phyloP scores from a whole-genome alignment of 1,139 yeast species.

The Kodamaea suecica region DNA sequence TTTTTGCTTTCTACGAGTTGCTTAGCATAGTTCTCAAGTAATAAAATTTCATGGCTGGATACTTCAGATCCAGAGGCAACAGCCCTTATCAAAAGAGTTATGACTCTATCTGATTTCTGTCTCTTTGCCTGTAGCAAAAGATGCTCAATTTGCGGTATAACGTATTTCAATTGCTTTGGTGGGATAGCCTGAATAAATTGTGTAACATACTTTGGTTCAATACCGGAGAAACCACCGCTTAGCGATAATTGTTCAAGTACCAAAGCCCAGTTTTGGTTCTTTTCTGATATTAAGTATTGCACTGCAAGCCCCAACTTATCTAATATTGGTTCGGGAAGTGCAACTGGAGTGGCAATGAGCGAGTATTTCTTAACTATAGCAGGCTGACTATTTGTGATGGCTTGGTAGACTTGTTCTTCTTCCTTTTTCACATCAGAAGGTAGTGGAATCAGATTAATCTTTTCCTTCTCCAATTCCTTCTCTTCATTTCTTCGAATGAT shows the following conservation, averaged over 20 bases:
- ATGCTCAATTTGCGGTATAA: conserved; percentile 32
- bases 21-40: conserved; percentile 25
- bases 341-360: conserved; percentile 17
- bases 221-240: conserved; percentile 39
- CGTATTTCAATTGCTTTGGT: conserved; percentile 25
- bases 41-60: conserved; percentile 20
- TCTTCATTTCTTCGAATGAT: conserved; percentile 20
- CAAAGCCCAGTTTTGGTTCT: conserved; percentile 54
- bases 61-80: conserved; percentile 28
- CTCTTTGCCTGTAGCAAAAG: conserved; percentile 37
- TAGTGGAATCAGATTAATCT: conserved; percentile 18
- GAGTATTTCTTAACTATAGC: conserved; percentile 9
- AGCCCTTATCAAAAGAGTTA: conserved; percentile 45
- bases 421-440: conserved; percentile 21
- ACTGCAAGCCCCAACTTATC: conserved; percentile 48
- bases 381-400: neutral
- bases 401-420: conserved; percentile 17
- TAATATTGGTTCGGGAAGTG: conserved; percentile 43
- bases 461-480: conserved; percentile 12
- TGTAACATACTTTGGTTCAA: conserved; percentile 37
- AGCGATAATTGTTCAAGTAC: conserved; percentile 45
- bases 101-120: conserved; percentile 31
- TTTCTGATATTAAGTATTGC: conserved; percentile 42
- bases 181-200: conserved; percentile 47
- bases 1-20: conserved; percentile 14